These are phyloP conservation scores for Globisporangium lucens DNA, from an alignment of 352 stramenopile genomes.

Conservation along the genomic window DNA sequence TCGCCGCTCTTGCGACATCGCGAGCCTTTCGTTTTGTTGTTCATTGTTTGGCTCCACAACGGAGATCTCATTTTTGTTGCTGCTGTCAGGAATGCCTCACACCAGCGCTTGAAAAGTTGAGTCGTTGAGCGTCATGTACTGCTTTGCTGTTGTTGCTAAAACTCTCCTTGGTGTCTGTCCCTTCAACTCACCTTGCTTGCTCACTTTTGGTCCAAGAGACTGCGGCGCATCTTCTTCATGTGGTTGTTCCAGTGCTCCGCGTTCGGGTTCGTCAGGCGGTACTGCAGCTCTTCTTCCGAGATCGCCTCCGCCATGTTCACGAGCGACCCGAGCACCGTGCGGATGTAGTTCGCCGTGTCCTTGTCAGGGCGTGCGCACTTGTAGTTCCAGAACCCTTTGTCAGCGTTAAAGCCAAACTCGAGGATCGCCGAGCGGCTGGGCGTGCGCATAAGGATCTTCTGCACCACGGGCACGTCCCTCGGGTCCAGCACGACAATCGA, in stretches of 20 bases:
- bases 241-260: conserved; percentile 79
- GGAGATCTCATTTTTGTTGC: neutral
- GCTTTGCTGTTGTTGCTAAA: neutral
- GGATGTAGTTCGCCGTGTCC: conserved; percentile 87
- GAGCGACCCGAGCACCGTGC: conserved; percentile 86
- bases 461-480: conserved; percentile 62
- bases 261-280: conserved; percentile 70
- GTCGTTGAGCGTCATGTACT: neutral
- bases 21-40: neutral
- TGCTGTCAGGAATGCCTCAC: neutral
- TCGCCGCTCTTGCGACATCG: neutral
- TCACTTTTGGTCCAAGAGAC: conserved; percentile 54
- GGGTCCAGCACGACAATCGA: conserved; percentile 77
- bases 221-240: conserved; percentile 78
- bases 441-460: conserved; percentile 58
- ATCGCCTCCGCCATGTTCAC: conserved; percentile 91
- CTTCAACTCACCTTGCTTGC: neutral
- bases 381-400: conserved; percentile 89
- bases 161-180: neutral
- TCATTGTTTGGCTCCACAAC: neutral
- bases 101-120: neutral
- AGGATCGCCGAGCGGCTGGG: conserved; percentile 67
- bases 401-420: conserved; percentile 86
- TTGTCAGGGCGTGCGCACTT: conserved; percentile 89
- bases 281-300: conserved; percentile 89